Evolutionary conservation across 1,284 basidiomycete genomes (phyloP), one percentile per base, ranked within the genome.

Genomic region (Amylostereum chailletii): DNA sequence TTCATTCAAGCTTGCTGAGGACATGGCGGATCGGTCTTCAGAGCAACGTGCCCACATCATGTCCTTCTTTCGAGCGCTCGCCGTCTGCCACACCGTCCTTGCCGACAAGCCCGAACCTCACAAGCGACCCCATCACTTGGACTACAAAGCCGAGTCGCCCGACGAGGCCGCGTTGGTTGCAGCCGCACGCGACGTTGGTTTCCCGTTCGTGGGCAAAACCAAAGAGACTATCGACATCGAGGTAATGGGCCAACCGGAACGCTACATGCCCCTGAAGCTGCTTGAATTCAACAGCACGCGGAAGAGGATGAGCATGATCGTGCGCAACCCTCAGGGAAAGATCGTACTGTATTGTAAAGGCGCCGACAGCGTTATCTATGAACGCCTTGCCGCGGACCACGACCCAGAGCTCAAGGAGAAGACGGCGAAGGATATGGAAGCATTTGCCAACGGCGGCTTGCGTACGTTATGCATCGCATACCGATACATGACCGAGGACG

Each of bases 81-180:
- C 94, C 0, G 65, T 98, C 19, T 98, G 95, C 60, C 95, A 98
- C 64, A 88, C 85, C 11, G 94, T 96, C 31, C 76, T 97, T 9
- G 75, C 90, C 1, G 90, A 94, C 58, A 76, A 73, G 49, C 78
- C 86, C 0, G 81, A 88, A 32, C 76, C 81, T 5, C 65, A 78
- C 53, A 69, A 71, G 41, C 69, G 83, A 10, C 90, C 89, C 0
- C 83, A 74, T 64, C 65, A 71, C 3, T 67, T 98, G 55, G 83
- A 90, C 50, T 98, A 97, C 75, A 97, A 98, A 69, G 94, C 94
- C 5, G 93, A 98, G 67, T 90, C 86, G 2, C 92, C 93, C 0
- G 94, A 98, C 62, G 95, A 98, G 65, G 90, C 93, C 7, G 94
- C 95, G 3, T 76, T 98, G 26, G 94, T 98, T 2, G 84, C 79